Percentiles rank a stretch among this genome's conserved stretches.
These are phyloP conservation scores for Rhizomucor pusillus DNA, from an alignment of 371 early-diverging fungal genomes.

Conservation along the genomic window DNA sequence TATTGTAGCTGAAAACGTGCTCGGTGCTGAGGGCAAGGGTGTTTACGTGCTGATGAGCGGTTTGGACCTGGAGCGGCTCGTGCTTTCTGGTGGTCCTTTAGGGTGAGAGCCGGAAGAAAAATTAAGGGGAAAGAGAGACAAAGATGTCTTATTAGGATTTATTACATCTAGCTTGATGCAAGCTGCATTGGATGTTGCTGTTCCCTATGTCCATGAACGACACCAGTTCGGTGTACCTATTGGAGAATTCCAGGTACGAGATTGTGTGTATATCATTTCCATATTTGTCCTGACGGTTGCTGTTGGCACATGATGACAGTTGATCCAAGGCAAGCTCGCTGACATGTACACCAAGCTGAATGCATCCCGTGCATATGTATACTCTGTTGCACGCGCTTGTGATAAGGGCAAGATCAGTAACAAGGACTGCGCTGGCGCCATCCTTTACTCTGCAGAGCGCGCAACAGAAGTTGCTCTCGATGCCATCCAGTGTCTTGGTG, in stretches of 20 bases:
- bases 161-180: slow-evolving; percentile 76
- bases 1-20: slow-evolving; percentile 73
- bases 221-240: slow-evolving; percentile 87
- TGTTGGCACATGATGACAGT: slow-evolving; percentile 27
- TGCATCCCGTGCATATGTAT: slow-evolving; percentile 90
- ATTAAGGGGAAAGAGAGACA: neutral
- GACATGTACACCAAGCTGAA: slow-evolving; percentile 97
- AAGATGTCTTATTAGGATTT: neutral
- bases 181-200: slow-evolving; percentile 75
- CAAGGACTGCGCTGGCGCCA: slow-evolving; percentile 96
- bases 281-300: neutral
- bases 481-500: slow-evolving; percentile 95
- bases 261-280: neutral
- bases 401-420: slow-evolving; percentile 79
- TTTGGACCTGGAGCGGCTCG: slow-evolving; percentile 90
- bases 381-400: slow-evolving; percentile 88
- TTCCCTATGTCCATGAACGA: slow-evolving; percentile 89
- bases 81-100: slow-evolving; percentile 92
- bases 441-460: slow-evolving; percentile 93
- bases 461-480: slow-evolving; percentile 95
- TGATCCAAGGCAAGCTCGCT: slow-evolving; percentile 93
- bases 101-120: slow-evolving; percentile 47
- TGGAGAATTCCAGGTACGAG: slow-evolving; percentile 82
- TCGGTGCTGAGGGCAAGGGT: slow-evolving; percentile 85
- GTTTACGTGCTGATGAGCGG: slow-evolving; percentile 98